These are phyloP conservation scores for Aaosphaeria pasadenensis DNA, from an alignment of 2,329 filamentous ascomycete genomes.

Conservation along the genomic window DNA sequence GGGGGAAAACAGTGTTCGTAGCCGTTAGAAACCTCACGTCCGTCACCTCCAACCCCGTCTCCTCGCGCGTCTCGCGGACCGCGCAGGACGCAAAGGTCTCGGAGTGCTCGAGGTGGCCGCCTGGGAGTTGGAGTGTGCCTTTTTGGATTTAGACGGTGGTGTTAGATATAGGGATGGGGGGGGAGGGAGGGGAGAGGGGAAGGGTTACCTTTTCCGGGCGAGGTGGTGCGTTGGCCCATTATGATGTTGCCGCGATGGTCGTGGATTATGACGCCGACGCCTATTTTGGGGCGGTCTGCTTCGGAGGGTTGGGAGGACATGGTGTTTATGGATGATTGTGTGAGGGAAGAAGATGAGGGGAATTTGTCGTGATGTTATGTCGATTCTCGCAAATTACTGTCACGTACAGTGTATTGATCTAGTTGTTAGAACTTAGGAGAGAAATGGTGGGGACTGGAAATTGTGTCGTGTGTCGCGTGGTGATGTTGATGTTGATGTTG, in stretches of 20 bases:
- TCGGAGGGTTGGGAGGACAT: background rate
- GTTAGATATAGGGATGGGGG: background rate
- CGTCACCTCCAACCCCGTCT: constrained; percentile 58
- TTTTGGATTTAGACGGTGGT: background rate
- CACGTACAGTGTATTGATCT: too few species aligned
- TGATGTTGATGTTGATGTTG: too few species aligned
- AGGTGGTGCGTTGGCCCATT: constrained; percentile 47
- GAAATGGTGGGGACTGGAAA: too few species aligned
- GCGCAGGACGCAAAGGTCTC: constrained; percentile 64
- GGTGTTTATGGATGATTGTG: too few species aligned
- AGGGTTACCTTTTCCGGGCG: constrained; percentile 44
- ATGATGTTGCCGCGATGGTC: constrained; percentile 43
- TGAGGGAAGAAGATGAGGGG: too few species aligned
- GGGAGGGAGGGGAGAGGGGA: background rate
- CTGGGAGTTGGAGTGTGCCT: constrained; percentile 67
- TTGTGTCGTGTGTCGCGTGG: too few species aligned
- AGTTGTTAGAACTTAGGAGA: too few species aligned
- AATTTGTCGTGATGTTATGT: too few species aligned
- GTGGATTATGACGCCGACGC: constrained; percentile 49
- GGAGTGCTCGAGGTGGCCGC: constrained; percentile 70
- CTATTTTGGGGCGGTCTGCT: constrained; percentile 37
- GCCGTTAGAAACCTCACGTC: constrained; percentile 55
- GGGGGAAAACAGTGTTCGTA: constrained; percentile 64
- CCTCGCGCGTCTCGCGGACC: constrained; percentile 65
- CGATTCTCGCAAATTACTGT: too few species aligned